These are phyloP conservation scores for Xanthoconium purpureum DNA, from an alignment of 768 basidiomycete genomes.

Conservation along the genomic window DNA sequence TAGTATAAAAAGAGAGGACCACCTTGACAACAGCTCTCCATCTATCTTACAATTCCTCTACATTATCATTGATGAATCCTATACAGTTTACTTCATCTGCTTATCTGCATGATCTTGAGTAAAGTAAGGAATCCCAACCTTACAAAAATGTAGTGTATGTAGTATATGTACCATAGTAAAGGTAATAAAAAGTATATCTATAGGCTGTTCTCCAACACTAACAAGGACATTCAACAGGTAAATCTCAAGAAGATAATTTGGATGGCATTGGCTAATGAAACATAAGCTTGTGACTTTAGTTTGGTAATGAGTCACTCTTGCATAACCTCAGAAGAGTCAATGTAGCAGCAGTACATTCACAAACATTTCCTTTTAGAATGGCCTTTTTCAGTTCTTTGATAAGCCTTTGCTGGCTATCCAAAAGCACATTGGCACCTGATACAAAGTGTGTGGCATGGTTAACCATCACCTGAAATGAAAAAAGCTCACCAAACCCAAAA, in stretches of 20 bases:
- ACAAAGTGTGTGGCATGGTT: background rate
- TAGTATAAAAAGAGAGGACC: too few relatives aligned
- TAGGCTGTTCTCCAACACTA: background rate
- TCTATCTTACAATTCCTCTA: too few relatives aligned
- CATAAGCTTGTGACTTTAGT: background rate
- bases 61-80: too few relatives aligned
- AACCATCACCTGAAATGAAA: background rate
- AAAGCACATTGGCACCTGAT: slow-evolving; percentile 7
- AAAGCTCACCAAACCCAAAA: slow-evolving; percentile 18
- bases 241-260: slow-evolving; percentile 10
- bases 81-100: too few relatives aligned
- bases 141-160: too few relatives aligned
- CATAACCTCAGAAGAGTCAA: slow-evolving; percentile 21
- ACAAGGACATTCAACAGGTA: slow-evolving; percentile 11
- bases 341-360: slow-evolving; percentile 22
- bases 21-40: too few relatives aligned
- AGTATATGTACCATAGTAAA: too few relatives aligned
- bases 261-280: slow-evolving; percentile 4
- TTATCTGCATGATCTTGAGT: too few relatives aligned
- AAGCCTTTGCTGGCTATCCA: slow-evolving; percentile 1
- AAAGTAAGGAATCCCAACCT: too few relatives aligned
- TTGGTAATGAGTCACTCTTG: slow-evolving; percentile 10
- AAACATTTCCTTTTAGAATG: background rate
- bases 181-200: too few relatives aligned
- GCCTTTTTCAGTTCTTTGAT: slow-evolving; percentile 10